phyloP scores from a whole-genome alignment of 768 basidiomycete genomes.

The Naganishia kalamii region DNA sequence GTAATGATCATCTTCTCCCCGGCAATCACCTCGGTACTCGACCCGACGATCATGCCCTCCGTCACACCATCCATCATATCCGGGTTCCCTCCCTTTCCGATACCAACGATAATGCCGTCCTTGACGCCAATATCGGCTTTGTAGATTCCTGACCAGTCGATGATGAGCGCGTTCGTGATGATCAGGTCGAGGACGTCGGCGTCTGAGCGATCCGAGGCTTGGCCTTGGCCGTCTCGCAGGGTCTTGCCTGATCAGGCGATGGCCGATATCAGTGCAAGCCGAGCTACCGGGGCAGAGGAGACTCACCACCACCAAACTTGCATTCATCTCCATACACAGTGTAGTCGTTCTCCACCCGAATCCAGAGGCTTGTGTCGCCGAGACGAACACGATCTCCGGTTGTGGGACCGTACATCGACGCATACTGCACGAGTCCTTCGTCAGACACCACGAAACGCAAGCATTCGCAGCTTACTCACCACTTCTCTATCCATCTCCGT shows the following conservation, averaged over 20 bases:
- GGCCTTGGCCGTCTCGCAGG: conserved; percentile 95
- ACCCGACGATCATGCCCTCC: conserved; percentile 69
- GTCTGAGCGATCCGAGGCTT: conserved; percentile 67
- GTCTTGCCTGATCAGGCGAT: conserved; percentile 63
- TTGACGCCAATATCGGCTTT: conserved; percentile 97
- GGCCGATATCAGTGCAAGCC: neutral
- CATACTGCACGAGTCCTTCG: conserved; percentile 51
- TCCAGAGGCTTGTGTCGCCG: conserved; percentile 83
- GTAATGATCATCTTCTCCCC: conserved; percentile 92
- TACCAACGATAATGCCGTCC: conserved; percentile 68
- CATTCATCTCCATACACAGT: conserved; percentile 91
- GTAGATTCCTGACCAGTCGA: conserved; percentile 93
- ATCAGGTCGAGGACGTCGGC: conserved; percentile 74
- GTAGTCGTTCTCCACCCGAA: conserved; percentile 83
- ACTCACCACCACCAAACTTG: conserved; percentile 87
- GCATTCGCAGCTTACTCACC: conserved; percentile 28
- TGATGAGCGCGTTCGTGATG: conserved; percentile 87
- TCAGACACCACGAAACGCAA: neutral
- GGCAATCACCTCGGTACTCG: conserved; percentile 85
- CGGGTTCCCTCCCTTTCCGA: conserved; percentile 97
- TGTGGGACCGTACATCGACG: conserved; percentile 93
- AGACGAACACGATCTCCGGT: conserved; percentile 79
- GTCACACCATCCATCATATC: conserved; percentile 80
- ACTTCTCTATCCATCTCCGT: conserved; percentile 51
- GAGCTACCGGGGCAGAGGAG: neutral